Evolutionary conservation across 208 protist genomes (phyloP).

Genomic region (Trichomonas tenax): DNA sequence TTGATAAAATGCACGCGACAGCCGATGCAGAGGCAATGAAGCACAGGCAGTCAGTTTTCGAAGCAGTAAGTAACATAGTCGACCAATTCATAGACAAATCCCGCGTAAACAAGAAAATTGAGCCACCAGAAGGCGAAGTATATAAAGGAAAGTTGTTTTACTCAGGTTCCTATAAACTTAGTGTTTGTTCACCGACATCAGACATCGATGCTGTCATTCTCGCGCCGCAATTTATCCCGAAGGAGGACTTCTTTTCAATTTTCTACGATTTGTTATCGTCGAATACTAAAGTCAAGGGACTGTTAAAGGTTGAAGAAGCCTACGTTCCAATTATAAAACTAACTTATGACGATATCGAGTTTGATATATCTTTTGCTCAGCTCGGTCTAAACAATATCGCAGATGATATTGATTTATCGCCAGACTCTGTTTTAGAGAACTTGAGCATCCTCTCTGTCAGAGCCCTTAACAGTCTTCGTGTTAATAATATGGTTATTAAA

Average conservation of each 20-base stretch:
- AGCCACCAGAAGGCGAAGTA: neutral
- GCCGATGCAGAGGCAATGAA: neutral
- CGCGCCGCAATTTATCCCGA: neutral
- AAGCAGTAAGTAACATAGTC: neutral
- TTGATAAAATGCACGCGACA: neutral
- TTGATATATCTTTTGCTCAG: neutral
- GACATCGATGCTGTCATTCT: neutral
- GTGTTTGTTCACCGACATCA: neutral
- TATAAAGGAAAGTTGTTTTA: neutral
- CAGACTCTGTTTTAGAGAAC: neutral
- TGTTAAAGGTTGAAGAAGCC: neutral
- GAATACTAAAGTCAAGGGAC: neutral
- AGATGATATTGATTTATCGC: slow-evolving; percentile 1
- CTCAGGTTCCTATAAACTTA: neutral
- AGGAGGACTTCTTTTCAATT: neutral
- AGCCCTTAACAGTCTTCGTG: neutral
- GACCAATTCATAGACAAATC: neutral
- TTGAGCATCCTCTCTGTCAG: neutral
- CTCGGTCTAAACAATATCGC: neutral
- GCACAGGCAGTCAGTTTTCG: neutral
- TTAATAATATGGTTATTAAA: neutral
- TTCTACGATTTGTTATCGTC: neutral
- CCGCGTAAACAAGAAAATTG: neutral
- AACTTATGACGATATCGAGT: neutral
- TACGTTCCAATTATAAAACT: slow-evolving; percentile 2